Percentiles rank a stretch among this genome's conserved stretches.
These are phyloP conservation scores for Hysterium pulicare DNA, from an alignment of 2,329 filamentous ascomycete species.

Conservation along the genomic window DNA sequence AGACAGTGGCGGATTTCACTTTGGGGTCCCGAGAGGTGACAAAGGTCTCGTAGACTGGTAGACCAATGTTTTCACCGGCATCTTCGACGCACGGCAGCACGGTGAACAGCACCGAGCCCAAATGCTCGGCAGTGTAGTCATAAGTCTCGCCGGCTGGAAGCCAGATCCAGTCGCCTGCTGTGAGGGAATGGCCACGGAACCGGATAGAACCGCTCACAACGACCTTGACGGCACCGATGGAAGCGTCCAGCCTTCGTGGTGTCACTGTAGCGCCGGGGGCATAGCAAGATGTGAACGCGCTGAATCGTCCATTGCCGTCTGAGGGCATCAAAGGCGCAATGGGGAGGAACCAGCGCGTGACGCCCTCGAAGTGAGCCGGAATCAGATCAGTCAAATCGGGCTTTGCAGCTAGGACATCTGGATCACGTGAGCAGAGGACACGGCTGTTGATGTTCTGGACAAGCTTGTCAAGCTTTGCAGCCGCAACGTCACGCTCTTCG, in stretches of 20 bases:
- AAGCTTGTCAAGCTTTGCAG: constrained; percentile 3
- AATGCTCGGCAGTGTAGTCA: constrained; percentile 2
- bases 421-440: constrained; percentile 2
- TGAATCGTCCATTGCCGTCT: constrained; percentile 2
- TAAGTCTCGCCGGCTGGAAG: constrained; percentile 2
- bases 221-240: constrained; percentile 3
- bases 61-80: constrained; percentile 2
- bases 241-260: constrained; percentile 2
- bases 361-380: constrained; percentile 2
- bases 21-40: constrained; percentile 2
- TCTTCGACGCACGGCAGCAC: constrained; percentile 2
- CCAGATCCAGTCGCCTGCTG: constrained; percentile 2
- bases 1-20: constrained; percentile 2
- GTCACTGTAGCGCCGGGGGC: constrained; percentile 1
- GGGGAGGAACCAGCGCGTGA: constrained; percentile 2
- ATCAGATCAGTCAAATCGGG: constrained; percentile 2
- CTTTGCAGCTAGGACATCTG: constrained; percentile 2
- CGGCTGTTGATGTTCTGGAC: constrained; percentile 1
- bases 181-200: constrained; percentile 1
- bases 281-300: constrained; percentile 3
- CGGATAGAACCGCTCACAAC: constrained; percentile 3
- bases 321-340: constrained; percentile 2
- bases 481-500: constrained; percentile 2
- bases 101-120: constrained; percentile 1
- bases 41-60: constrained; percentile 3